Evolutionary conservation across 2,329 filamentous ascomycete genomes (phyloP).

Genomic region (Aspergillus clavatus): DNA sequence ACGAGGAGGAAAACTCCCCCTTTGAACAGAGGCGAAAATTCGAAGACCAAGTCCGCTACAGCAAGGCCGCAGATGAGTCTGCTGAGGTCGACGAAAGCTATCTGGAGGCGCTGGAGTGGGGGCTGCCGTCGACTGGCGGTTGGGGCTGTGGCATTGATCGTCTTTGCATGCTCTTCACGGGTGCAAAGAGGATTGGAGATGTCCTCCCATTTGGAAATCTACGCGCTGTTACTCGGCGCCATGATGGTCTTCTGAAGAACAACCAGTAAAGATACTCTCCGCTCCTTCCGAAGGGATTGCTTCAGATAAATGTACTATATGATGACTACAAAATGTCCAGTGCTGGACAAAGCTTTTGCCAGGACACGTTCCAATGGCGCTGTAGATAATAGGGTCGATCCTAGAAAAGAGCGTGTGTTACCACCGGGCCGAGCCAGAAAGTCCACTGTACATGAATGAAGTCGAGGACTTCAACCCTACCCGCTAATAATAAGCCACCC

Average conservation of each 20-base stretch:
- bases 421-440: no score
- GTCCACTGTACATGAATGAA: no score
- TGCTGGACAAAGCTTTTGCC: no score
- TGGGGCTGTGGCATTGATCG: slow-evolving; percentile 95
- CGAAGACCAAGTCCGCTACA: slow-evolving; percentile 50
- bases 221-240: slow-evolving; percentile 45
- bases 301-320: not conserved
- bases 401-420: no score
- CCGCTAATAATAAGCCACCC: no score
- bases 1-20: slow-evolving; percentile 96
- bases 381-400: no score
- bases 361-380: no score
- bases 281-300: no score
- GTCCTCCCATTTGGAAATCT: slow-evolving; percentile 85
- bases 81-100: slow-evolving; percentile 70
- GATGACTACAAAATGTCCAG: not conserved
- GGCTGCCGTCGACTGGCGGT: slow-evolving; percentile 88
- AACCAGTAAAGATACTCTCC: no score
- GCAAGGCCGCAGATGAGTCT: slow-evolving; percentile 46
- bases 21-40: slow-evolving; percentile 83
- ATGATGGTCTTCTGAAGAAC: slow-evolving; percentile 1
- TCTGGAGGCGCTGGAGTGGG: slow-evolving; percentile 76
- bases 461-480: no score
- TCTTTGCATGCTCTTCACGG: slow-evolving; percentile 84
- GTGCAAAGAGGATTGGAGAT: slow-evolving; percentile 72